Evolutionary conservation across 2,329 filamentous ascomycete species (phyloP).

Genomic region (Magnaporthales sp.): DNA sequence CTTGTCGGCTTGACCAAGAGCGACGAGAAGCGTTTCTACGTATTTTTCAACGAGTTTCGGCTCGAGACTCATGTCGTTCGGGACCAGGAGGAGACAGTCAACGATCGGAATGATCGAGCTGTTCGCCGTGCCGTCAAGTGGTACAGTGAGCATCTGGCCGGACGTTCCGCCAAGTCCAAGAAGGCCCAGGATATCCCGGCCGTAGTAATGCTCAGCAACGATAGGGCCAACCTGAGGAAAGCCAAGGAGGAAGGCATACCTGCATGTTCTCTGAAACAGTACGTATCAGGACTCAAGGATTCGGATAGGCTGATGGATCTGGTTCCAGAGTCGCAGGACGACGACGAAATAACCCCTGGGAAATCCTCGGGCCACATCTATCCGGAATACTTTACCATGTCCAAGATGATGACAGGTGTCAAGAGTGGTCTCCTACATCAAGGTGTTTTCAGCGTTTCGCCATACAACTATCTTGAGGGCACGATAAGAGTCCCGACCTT

Average conservation of each 20-base stretch:
- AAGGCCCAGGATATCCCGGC: constrained; percentile 44
- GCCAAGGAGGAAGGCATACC: constrained; percentile 67
- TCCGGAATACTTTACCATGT: constrained; percentile 80
- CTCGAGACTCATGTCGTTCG: constrained; percentile 80
- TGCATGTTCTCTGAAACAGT: constrained; percentile 61
- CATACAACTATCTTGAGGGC: constrained; percentile 95
- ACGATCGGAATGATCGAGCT: constrained; percentile 91
- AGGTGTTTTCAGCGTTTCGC: constrained; percentile 90
- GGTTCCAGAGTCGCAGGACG: constrained; percentile 73
- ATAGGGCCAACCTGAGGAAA: constrained; percentile 78
- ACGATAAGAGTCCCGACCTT: constrained; percentile 86
- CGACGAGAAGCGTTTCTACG: constrained; percentile 94
- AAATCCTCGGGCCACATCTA: constrained; percentile 67
- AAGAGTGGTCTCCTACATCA: constrained; percentile 87
- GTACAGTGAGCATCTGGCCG: constrained; percentile 74
- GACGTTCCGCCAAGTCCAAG: background rate
- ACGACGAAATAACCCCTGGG: constrained; percentile 54
- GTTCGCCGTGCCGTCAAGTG: constrained; percentile 80
- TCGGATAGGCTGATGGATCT: constrained; percentile 83
- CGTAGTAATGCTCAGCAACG: constrained; percentile 90
- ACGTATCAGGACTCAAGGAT: constrained; percentile 77
- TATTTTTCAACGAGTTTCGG: constrained; percentile 98
- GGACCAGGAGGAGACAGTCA: constrained; percentile 63
- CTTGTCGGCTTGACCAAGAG: constrained; percentile 86
- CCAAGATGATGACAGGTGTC: constrained; percentile 88